phyloP scores from a whole-genome alignment of 805 yeast species.

The Nakazawaea peltata region DNA sequence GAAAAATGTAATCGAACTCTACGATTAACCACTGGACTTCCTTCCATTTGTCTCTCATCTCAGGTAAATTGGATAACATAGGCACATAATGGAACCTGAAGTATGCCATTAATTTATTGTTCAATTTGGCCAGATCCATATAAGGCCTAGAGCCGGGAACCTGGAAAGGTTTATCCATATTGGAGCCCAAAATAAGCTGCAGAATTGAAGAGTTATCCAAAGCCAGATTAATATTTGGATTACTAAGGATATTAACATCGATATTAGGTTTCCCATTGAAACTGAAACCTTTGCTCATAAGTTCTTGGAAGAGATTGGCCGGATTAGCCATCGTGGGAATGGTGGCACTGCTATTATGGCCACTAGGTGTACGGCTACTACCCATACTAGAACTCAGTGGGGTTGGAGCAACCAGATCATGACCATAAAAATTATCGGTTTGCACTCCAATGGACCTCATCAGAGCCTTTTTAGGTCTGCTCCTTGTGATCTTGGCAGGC shows the following conservation, averaged over 20 bases:
- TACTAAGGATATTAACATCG: neutral
- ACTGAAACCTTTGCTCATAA: neutral
- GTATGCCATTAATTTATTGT: constrained; percentile 1
- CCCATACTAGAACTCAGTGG: no score
- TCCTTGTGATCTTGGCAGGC: constrained; percentile 4
- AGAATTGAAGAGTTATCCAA: neutral
- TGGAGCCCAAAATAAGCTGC: no score
- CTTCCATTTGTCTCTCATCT: neutral
- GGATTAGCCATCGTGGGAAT: no score
- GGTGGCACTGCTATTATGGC: no score
- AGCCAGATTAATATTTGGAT: neutral
- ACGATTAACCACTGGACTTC: constrained; percentile 1
- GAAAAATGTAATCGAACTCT: neutral
- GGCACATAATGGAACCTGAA: neutral
- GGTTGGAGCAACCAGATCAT: neutral
- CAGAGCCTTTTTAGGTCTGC: neutral
- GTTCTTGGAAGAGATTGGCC: no score
- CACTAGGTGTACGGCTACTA: no score
- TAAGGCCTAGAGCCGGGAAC: neutral
- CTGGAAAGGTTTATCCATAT: no score
- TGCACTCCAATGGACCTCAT: constrained; percentile 1
- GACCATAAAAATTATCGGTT: neutral
- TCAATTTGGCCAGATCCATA: constrained; percentile 2
- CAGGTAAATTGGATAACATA: neutral
- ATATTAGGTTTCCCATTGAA: neutral